phyloP scores from a whole-genome alignment of 768 basidiomycete genomes.

The Coprinopsis sp. region DNA sequence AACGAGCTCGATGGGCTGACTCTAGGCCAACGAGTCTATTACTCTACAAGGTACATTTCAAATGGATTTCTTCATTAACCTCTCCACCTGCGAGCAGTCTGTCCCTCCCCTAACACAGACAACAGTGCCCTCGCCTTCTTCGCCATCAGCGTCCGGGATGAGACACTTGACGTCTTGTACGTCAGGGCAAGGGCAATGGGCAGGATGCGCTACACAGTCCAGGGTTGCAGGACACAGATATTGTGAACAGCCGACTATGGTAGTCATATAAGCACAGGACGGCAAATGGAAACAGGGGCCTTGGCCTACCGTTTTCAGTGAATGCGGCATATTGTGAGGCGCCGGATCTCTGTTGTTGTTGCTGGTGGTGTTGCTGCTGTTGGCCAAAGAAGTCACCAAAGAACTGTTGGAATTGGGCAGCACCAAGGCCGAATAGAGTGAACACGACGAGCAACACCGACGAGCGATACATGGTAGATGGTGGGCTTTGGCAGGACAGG shows the following conservation, averaged over 20 bases:
- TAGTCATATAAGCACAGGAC: neutral
- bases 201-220: slow-evolving; percentile 56
- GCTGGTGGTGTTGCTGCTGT: slow-evolving; percentile 56
- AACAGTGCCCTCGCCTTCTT: slow-evolving; percentile 49
- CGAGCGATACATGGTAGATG: neutral
- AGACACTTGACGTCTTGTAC: slow-evolving; percentile 73
- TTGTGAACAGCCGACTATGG: slow-evolving; percentile 62
- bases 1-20: neutral
- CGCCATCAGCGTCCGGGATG: slow-evolving; percentile 57
- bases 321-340: slow-evolving; percentile 63
- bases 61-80: slow-evolving; percentile 43
- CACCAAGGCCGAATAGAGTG: slow-evolving; percentile 32
- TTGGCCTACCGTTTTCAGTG: slow-evolving; percentile 60
- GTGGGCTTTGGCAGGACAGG: neutral
- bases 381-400: slow-evolving; percentile 73
- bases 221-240: slow-evolving; percentile 77
- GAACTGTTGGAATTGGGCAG: slow-evolving; percentile 75
- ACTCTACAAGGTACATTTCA: no score
- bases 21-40: no score
- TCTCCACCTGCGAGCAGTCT: slow-evolving; percentile 61
- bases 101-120: slow-evolving; percentile 64
- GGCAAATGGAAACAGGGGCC: slow-evolving; percentile 14
- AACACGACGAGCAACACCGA: slow-evolving; percentile 24
- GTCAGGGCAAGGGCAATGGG: slow-evolving; percentile 77
- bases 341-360: slow-evolving; percentile 50